A percentile compares a stretch with the other conserved stretches of the same genome.
Conservation (phyloP, 2,329 filamentous ascomycete genomes). For the Delphinella strobiligena region DNA sequence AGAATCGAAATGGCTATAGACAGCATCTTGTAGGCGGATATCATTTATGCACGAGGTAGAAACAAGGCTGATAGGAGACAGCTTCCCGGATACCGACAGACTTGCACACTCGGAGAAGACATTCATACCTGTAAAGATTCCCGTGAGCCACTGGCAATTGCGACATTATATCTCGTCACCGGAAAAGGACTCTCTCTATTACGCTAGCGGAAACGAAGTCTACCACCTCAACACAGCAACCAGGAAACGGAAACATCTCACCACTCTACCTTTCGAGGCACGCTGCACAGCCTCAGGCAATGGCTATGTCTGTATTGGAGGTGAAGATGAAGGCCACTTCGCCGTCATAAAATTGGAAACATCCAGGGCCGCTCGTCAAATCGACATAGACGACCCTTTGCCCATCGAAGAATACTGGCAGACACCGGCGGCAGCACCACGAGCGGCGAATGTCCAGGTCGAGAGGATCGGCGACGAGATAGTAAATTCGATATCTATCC, state of each 20-base stretch:
- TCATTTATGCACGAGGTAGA: neutral
- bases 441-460: conserved; percentile 40
- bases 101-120: conserved; percentile 32
- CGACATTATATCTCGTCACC: conserved; percentile 80
- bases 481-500: conserved; percentile 55
- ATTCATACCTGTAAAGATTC: conserved; percentile 37
- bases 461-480: conserved; percentile 51
- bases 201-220: conserved; percentile 59
- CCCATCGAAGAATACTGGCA: conserved; percentile 33
- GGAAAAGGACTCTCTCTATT: conserved; percentile 68
- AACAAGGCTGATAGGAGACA: conserved; percentile 12
- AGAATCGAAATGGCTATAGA: conserved; percentile 18
- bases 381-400: conserved; percentile 45
- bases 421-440: conserved; percentile 31
- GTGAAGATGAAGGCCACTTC: conserved; percentile 73
- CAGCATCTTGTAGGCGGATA: conserved; percentile 14
- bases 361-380: conserved; percentile 25
- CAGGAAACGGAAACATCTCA: conserved; percentile 61
- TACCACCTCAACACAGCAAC: conserved; percentile 49
- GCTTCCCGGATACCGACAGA: conserved; percentile 33
- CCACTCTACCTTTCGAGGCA: conserved; percentile 56
- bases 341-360: conserved; percentile 56
- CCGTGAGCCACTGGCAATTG: conserved; percentile 69
- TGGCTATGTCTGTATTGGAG: conserved; percentile 85
- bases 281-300: conserved; percentile 76